phyloP scores from a whole-genome alignment of 2,329 filamentous ascomycete genomes.

The Monosporascus sp. region DNA sequence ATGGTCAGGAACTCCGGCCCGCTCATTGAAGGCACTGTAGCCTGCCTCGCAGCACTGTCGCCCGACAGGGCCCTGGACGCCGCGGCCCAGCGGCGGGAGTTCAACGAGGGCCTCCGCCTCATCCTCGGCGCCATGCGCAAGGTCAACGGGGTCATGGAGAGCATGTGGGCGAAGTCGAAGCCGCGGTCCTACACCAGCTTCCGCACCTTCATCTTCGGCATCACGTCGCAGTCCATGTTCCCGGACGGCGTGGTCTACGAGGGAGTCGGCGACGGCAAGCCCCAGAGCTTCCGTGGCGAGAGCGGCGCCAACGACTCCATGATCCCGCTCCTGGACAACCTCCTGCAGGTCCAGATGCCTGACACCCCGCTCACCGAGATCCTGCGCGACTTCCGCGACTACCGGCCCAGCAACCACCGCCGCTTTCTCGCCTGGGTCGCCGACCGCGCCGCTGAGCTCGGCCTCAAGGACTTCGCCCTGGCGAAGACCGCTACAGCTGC shows the following conservation, averaged over 20 bases:
- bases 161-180: conserved; percentile 87
- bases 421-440: conserved; percentile 74
- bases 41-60: conserved; percentile 47
- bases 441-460: conserved; percentile 40
- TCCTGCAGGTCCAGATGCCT: conserved; percentile 83
- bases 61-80: conserved; percentile 26
- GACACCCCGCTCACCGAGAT: conserved; percentile 84
- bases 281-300: conserved; percentile 82
- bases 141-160: conserved; percentile 78
- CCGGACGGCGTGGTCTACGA: conserved; percentile 87
- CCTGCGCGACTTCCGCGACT: conserved; percentile 80
- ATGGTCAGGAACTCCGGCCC: conserved; percentile 86
- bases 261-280: conserved; percentile 65
- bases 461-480: conserved; percentile 56
- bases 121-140: conserved; percentile 60
- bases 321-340: conserved; percentile 76
- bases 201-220: conserved; percentile 95
- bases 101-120: conserved; percentile 60
- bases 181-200: conserved; percentile 82
- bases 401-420: conserved; percentile 83
- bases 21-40: conserved; percentile 67
- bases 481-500: conserved; percentile 24
- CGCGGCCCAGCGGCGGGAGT: conserved; percentile 40
- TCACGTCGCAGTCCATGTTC: conserved; percentile 91
- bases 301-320: conserved; percentile 93